These are phyloP conservation scores for Quercus aquifolioides DNA, from an alignment of 306 rosid genomes.

Conservation along the genomic window DNA sequence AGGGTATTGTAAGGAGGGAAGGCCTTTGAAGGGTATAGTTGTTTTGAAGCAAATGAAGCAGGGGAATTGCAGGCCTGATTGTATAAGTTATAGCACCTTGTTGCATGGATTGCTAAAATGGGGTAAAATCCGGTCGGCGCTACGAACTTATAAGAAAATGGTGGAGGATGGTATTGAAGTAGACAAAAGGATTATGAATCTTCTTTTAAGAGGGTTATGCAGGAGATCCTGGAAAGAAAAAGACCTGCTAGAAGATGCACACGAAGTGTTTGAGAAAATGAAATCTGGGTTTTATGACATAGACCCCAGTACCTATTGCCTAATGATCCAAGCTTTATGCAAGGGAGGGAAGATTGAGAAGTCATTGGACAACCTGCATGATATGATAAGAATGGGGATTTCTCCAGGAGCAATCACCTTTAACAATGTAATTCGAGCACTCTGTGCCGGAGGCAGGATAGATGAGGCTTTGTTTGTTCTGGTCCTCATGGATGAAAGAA, in stretches of 20 bases:
- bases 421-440: constrained; percentile 41
- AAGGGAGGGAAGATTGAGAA: constrained; percentile 35
- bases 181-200: constrained; percentile 50
- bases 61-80: constrained; percentile 56
- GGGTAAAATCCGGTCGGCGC: constrained; percentile 39
- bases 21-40: constrained; percentile 50
- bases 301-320: constrained; percentile 41
- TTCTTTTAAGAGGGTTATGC: constrained; percentile 55
- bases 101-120: constrained; percentile 73
- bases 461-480: constrained; percentile 45
- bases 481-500: constrained; percentile 32
- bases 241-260: constrained; percentile 41
- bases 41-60: constrained; percentile 62
- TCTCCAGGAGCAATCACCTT: constrained; percentile 25
- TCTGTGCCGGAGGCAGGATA: constrained; percentile 46
- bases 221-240: constrained; percentile 36
- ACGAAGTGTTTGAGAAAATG: constrained; percentile 59
- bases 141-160: constrained; percentile 56
- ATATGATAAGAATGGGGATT: constrained; percentile 47
- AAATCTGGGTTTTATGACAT: constrained; percentile 21
- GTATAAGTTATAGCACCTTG: constrained; percentile 54
- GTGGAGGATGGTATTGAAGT: constrained; percentile 45
- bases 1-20: constrained; percentile 79
- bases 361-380: constrained; percentile 38
- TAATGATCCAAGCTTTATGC: constrained; percentile 47